Evolutionary conservation across 1,139 yeast species (phyloP).

Genomic region (Scheffersomyces parashehatae): DNA sequence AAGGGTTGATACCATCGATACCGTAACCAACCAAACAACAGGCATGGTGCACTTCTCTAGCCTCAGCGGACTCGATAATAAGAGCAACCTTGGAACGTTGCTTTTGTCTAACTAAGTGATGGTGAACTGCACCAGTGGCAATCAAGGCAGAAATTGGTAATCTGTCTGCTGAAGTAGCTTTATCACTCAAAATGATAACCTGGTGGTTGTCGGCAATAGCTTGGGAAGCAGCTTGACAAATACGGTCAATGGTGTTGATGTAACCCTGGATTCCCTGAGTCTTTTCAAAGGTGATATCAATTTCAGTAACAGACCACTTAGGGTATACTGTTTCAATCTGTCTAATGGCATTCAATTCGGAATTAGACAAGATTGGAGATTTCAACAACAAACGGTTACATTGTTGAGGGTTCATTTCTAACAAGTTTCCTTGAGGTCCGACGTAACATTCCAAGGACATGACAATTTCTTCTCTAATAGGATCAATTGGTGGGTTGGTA

Average conservation of each 20-base stretch:
- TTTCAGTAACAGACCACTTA: conserved; percentile 76
- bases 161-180: conserved; percentile 56
- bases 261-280: conserved; percentile 85
- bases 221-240: conserved; percentile 83
- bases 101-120: conserved; percentile 91
- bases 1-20: conserved; percentile 95
- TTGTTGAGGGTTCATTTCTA: conserved; percentile 90
- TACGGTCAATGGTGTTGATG: conserved; percentile 78
- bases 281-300: conserved; percentile 89
- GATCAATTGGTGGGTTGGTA: conserved; percentile 98
- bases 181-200: conserved; percentile 76
- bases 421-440: conserved; percentile 95
- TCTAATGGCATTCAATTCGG: conserved; percentile 72
- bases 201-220: conserved; percentile 79
- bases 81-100: conserved; percentile 95
- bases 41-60: conserved; percentile 95
- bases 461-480: conserved; percentile 93
- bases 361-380: conserved; percentile 77
- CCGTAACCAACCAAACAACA: conserved; percentile 96
- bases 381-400: conserved; percentile 83
- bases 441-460: conserved; percentile 96
- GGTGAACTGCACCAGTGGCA: conserved; percentile 98
- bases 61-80: conserved; percentile 92
- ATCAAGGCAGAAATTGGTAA: conserved; percentile 85
- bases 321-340: conserved; percentile 77